phyloP scores from a whole-genome alignment of 306 rosid species.

The Lagenaria siceraria region DNA sequence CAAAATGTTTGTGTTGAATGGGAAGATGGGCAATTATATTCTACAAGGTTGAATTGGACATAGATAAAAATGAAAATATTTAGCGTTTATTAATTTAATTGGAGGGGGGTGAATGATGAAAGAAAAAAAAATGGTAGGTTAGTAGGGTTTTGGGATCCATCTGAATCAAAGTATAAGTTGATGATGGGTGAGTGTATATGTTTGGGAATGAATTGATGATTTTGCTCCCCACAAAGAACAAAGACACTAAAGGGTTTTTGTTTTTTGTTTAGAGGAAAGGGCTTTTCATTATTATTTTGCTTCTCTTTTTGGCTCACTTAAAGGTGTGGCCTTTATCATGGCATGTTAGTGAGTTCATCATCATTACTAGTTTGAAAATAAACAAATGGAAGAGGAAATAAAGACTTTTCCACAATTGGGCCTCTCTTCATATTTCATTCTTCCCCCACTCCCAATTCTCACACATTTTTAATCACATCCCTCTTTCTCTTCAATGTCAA shows the following conservation, averaged over 20 bases:
- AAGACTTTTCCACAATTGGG: slow-evolving; percentile 17
- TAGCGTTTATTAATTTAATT: too few relatives aligned
- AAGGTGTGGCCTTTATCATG: slow-evolving; percentile 56
- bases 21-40: too few relatives aligned
- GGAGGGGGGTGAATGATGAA: too few relatives aligned
- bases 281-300: slow-evolving; percentile 44
- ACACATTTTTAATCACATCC: background rate
- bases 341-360: slow-evolving; percentile 77
- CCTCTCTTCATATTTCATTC: background rate
- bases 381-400: background rate
- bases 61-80: too few relatives aligned
- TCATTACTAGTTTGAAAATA: slow-evolving; percentile 62
- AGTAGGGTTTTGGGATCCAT: slow-evolving; percentile 35
- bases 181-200: slow-evolving; percentile 51
- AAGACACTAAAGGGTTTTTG: slow-evolving; percentile 27
- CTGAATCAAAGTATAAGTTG: slow-evolving; percentile 45
- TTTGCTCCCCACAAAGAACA: slow-evolving; percentile 82
- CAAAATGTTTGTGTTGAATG: too few relatives aligned
- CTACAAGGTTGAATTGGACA: too few relatives aligned
- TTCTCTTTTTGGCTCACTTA: slow-evolving; percentile 53
- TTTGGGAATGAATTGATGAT: slow-evolving; percentile 60
- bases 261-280: background rate
- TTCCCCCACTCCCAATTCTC: background rate
- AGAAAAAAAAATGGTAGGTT: background rate
- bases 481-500: background rate